Percentiles rank a stretch among this genome's conserved stretches.
Conservation (phyloP, 345 rosid species). For the Moringa oleifera region DNA sequence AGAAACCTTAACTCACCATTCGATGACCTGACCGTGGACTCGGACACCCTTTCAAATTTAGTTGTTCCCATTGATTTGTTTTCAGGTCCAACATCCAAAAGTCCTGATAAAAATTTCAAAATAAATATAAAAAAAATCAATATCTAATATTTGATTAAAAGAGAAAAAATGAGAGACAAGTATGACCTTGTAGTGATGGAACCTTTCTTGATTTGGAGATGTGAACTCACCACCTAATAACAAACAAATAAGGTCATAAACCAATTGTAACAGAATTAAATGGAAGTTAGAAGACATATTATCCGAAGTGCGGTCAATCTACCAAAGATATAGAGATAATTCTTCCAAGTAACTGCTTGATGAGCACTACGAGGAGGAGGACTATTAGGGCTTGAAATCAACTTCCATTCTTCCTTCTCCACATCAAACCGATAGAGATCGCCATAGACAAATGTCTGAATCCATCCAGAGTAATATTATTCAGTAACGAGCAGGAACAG, state of each 20-base stretch:
- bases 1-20: conserved; percentile 49
- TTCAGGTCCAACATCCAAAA: conserved; percentile 91
- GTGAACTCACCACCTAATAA: conserved; percentile 90
- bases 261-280: neutral
- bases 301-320: conserved; percentile 9
- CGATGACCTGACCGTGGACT: conserved; percentile 97
- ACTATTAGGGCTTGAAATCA: conserved; percentile 85
- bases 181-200: conserved; percentile 91
- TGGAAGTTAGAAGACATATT: neutral
- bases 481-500: neutral
- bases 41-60: conserved; percentile 86
- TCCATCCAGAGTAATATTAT: conserved; percentile 14
- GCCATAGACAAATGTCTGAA: conserved; percentile 88
- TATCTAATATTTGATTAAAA: neutral
- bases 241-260: conserved; percentile 2
- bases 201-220: conserved; percentile 93
- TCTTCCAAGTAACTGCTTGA: conserved; percentile 97
- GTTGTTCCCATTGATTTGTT: conserved; percentile 94
- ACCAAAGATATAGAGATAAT: conserved; percentile 91
- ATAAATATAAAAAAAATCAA: neutral
- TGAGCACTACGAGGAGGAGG: conserved; percentile 99
- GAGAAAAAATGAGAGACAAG: conserved; percentile 2
- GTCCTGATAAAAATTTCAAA: conserved; percentile 40
- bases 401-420: conserved; percentile 89
- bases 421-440: conserved; percentile 82